Evolutionary conservation across 176 grass and related monocot species (phyloP).

Genomic region (Puccinellia tenuiflora): DNA sequence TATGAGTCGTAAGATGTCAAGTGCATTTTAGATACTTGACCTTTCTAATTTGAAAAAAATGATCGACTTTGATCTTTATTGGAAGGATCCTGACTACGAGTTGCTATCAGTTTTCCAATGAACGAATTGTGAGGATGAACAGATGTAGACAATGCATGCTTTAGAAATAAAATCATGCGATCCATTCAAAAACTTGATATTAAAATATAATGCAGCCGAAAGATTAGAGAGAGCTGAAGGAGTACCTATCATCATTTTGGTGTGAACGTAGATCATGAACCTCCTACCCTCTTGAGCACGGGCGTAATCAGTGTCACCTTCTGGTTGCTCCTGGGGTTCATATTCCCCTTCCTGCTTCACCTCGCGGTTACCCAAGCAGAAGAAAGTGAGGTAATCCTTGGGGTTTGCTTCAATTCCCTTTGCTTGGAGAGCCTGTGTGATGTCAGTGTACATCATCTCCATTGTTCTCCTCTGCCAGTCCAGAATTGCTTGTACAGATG

Average conservation of each 20-base stretch:
- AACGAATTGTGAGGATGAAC: neutral
- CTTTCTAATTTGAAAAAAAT: neutral
- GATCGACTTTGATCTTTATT: neutral
- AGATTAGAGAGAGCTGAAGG: neutral
- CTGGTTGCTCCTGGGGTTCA: conserved; percentile 48
- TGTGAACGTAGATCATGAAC: conserved; percentile 99
- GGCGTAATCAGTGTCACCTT: conserved; percentile 76
- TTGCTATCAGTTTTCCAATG: neutral
- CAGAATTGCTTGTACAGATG: conserved; percentile 89
- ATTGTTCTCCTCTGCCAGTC: conserved; percentile 93
- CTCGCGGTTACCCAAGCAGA: conserved; percentile 90
- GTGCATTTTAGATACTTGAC: neutral
- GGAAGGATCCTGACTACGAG: neutral
- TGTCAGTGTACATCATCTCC: conserved; percentile 96
- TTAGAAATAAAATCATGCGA: neutral
- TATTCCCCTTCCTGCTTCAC: conserved; percentile 65
- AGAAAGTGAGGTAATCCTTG: conserved; percentile 85
- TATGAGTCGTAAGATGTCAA: neutral
- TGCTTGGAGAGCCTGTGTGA: conserved; percentile 59
- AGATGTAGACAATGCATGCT: neutral
- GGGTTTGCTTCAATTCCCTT: conserved; percentile 78
- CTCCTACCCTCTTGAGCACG: conserved; percentile 72
- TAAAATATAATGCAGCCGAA: neutral
- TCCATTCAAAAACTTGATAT: neutral
- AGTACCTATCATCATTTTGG: conserved; percentile 99